Conservation (phyloP, 2,329 filamentous ascomycete species). For the Sclerotinia borealis region DNA sequence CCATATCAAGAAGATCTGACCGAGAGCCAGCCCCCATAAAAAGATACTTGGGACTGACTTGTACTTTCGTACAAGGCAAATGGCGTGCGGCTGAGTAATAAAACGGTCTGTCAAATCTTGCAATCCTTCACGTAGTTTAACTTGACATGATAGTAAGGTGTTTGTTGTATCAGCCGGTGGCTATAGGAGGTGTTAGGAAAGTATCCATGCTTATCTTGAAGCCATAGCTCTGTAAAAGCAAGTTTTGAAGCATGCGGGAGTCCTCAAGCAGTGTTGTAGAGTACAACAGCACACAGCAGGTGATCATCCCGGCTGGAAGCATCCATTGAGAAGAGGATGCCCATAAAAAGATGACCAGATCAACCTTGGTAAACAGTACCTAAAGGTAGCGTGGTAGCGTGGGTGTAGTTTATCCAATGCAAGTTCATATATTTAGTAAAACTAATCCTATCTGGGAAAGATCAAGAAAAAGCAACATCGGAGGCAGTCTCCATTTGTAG, state of each 20-base stretch:
- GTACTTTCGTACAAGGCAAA: neutral
- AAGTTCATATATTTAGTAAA: neutral
- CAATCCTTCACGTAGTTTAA: neutral
- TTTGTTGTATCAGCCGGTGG: neutral
- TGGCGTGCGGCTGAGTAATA: slow-evolving; percentile 5
- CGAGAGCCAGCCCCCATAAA: slow-evolving; percentile 1
- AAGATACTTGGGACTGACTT: neutral
- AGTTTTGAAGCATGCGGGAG: neutral
- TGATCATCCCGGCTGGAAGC: neutral
- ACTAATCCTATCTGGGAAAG: neutral
- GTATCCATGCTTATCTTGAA: neutral
- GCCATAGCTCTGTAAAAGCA: neutral
- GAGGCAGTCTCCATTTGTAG: neutral
- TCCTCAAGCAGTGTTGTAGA: neutral
- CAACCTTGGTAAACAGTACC: neutral
- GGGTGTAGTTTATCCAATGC: neutral
- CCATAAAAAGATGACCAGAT: neutral
- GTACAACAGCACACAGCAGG: neutral
- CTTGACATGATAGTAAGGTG: neutral
- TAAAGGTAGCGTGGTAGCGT: neutral
- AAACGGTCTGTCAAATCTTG: neutral
- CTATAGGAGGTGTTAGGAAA: neutral
- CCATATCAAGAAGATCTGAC: slow-evolving; percentile 1
- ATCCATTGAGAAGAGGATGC: neutral
- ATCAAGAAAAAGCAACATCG: slow-evolving; percentile 1